These are phyloP conservation scores for Nadsonia starkeyi-henricii DNA, from an alignment of 1,139 yeast genomes.

Conservation along the genomic window DNA sequence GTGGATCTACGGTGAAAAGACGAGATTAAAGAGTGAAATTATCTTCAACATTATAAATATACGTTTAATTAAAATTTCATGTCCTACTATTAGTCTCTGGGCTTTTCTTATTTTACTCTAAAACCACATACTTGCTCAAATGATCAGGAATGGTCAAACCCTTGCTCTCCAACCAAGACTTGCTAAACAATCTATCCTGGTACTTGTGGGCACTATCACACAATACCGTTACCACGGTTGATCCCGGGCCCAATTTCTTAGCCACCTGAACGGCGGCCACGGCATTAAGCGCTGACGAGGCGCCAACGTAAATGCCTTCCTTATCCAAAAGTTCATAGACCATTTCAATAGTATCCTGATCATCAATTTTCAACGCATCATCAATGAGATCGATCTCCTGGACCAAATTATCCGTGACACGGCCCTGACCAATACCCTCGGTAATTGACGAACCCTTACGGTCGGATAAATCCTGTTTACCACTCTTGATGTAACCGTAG, in stretches of 20 bases:
- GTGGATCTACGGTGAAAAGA: too few relatives aligned
- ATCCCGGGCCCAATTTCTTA: conserved; percentile 57
- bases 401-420: conserved; percentile 69
- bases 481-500: conserved; percentile 58
- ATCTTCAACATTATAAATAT: too few relatives aligned
- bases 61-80: too few relatives aligned
- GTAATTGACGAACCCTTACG: conserved; percentile 78
- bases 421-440: conserved; percentile 92
- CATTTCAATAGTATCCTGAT: conserved; percentile 65
- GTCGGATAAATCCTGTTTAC: conserved; percentile 38
- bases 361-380: conserved; percentile 58
- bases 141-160: conserved; percentile 54
- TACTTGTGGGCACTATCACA: conserved; percentile 87
- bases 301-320: conserved; percentile 86
- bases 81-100: too few relatives aligned
- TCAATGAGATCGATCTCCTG: conserved; percentile 68
- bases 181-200: conserved; percentile 64
- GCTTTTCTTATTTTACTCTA: too few relatives aligned
- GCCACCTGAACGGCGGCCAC: conserved; percentile 72
- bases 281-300: conserved; percentile 72
- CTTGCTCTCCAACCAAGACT: conserved; percentile 62
- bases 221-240: conserved; percentile 71
- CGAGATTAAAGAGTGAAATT: too few relatives aligned
- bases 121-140: conserved; percentile 49
- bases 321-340: conserved; percentile 68